phyloP scores from a whole-genome alignment of 2,329 filamentous ascomycete genomes.

The Stagonosporopsis cucurbitacearum region DNA sequence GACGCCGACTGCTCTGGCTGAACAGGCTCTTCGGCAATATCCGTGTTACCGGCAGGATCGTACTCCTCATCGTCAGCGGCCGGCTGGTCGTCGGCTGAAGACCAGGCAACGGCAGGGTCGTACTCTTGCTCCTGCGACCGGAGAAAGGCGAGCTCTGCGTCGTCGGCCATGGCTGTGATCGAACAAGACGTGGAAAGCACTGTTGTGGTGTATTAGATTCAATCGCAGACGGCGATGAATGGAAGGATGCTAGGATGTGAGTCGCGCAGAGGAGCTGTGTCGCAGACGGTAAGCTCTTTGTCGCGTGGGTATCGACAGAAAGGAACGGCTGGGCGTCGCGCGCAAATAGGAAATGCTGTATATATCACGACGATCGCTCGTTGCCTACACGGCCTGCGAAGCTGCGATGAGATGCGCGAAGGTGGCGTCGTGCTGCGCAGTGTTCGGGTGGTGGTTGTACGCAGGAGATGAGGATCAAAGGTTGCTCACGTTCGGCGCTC shows the following conservation, averaged over 20 bases:
- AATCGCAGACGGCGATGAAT: slow-evolving; percentile 7
- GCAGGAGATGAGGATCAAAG: slow-evolving; percentile 15
- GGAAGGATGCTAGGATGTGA: slow-evolving; percentile 20
- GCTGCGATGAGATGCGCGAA: slow-evolving; percentile 19
- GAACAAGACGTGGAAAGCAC: background rate
- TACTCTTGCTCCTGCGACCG: slow-evolving; percentile 54
- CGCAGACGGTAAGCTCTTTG: slow-evolving; percentile 32
- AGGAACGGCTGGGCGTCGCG: slow-evolving; percentile 21
- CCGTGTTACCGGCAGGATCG: slow-evolving; percentile 38
- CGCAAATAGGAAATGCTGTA: slow-evolving; percentile 12
- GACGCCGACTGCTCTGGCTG: slow-evolving; percentile 37
- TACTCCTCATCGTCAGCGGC: slow-evolving; percentile 50
- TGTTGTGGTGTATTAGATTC: slow-evolving; percentile 21
- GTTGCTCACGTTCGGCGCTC: slow-evolving; percentile 14
- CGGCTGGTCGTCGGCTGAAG: slow-evolving; percentile 54
- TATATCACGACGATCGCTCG: background rate
- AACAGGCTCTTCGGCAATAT: slow-evolving; percentile 23
- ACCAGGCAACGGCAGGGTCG: slow-evolving; percentile 50
- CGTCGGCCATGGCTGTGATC: slow-evolving; percentile 56
- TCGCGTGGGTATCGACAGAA: slow-evolving; percentile 28
- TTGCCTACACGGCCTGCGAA: background rate
- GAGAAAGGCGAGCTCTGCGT: slow-evolving; percentile 61
- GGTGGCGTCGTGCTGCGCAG: slow-evolving; percentile 22
- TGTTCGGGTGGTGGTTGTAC: slow-evolving; percentile 19
- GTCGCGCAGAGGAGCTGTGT: slow-evolving; percentile 16